Evolutionary conservation across 441 rosid species (phyloP), one percentile per base, ranked within the genome.

Genomic region (Daphne laureola): DNA sequence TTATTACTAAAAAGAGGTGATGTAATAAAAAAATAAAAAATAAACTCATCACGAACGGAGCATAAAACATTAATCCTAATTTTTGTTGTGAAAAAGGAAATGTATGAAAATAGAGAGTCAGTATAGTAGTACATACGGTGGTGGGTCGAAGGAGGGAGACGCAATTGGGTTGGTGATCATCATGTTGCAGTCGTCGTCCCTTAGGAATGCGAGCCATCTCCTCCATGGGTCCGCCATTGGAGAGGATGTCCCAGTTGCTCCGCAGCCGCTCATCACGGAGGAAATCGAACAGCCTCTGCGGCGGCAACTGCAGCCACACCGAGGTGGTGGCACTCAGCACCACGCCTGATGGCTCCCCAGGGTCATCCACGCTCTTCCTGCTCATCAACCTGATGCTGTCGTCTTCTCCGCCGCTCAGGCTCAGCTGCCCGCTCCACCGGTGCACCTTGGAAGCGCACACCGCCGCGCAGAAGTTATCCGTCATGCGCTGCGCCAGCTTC

Each of bases 221-320:
- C 43, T 65, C 78, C 76, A 79, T 70, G 1, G 75, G 64, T 8
- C 73, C 73, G 6, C 76, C 78, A 5, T 64, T 71, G 48, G 75
- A 77, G 58, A 81, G 64, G 43, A 81, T 73, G 68, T 81, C 91
- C 87, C 91, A 75, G 50, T 72, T 67, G 53, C 66, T 67, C 69
- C 87, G 67, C 55, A 53, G 42, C 58, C 50, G 73, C 52, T 72
- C 73, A 35, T 78, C 62, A 3, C 79, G 59, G 47, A 84, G 61
- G 60, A 78, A 84, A 52, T 79, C 71, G 43, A 84, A 79, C 40
- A 84, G 67, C 49, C 65, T 65, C 46, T 72, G 67, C 54, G 64
- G 81, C 14, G 78, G 38, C 49, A 63, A 60, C 0, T 78, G 78
- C 66, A 84, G 49, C 91, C 85, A 84, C 25, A 78, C 55, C 7